phyloP scores from a whole-genome alignment of 2,329 filamentous ascomycete genomes.

The Ophiognomonia clavigignenti-juglandacearum region DNA sequence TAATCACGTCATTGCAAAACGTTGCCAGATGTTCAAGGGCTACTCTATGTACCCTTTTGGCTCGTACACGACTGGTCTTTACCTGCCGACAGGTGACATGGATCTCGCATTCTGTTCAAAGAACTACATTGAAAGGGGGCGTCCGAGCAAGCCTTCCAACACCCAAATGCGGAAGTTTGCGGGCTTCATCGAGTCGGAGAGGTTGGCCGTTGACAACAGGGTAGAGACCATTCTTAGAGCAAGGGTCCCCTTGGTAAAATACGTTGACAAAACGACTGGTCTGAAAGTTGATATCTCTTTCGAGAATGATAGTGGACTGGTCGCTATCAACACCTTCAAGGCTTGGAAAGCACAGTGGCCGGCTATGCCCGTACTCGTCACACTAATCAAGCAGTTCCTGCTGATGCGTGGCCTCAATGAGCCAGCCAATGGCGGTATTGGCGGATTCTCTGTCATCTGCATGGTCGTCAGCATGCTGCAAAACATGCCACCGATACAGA shows the following conservation, averaged over 20 bases:
- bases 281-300: constrained; percentile 92
- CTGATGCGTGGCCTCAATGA: constrained; percentile 88
- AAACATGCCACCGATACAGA: constrained; percentile 67
- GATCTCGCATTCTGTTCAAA: constrained; percentile 75
- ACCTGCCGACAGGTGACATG: constrained; percentile 76
- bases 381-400: constrained; percentile 87
- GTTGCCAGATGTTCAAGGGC: background rate
- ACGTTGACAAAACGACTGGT: constrained; percentile 69
- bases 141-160: constrained; percentile 36
- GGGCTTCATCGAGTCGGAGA: constrained; percentile 49
- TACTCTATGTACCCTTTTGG: constrained; percentile 72
- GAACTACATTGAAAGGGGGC: constrained; percentile 50
- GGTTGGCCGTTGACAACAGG: constrained; percentile 52
- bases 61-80: constrained; percentile 84
- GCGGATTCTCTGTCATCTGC: constrained; percentile 92
- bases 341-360: constrained; percentile 77
- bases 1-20: constrained; percentile 44
- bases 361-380: constrained; percentile 79
- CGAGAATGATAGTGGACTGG: constrained; percentile 79
- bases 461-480: constrained; percentile 86
- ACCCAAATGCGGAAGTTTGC: constrained; percentile 58
- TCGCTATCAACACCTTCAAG: constrained; percentile 75
- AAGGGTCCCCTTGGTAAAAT: constrained; percentile 90
- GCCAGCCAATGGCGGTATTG: constrained; percentile 83
- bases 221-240: constrained; percentile 69